Conservation (phyloP, 495 filamentous ascomycete species). For the Aspergillus olivimuriae region DNA sequence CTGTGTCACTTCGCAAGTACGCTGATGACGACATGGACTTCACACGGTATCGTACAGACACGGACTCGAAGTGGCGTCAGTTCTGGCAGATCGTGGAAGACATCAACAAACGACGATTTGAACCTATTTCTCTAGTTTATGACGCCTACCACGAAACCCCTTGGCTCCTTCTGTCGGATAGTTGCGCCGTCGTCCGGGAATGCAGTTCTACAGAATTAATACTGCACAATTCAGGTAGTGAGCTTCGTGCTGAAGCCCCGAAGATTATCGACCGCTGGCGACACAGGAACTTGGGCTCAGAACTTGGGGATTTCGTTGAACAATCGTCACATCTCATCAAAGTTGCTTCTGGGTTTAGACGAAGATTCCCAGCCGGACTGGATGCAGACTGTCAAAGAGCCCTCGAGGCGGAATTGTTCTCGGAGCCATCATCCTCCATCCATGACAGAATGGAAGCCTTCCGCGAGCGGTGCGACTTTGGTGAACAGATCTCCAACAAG, state of each 20-base stretch:
- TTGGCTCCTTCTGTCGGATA: conserved; percentile 76
- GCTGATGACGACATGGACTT: conserved; percentile 65
- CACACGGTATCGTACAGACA: conserved; percentile 59
- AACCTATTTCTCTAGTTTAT: conserved; percentile 67
- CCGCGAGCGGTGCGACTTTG: conserved; percentile 65
- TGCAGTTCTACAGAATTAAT: conserved; percentile 73
- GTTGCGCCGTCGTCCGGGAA: conserved; percentile 67
- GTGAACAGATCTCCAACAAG: conserved; percentile 67
- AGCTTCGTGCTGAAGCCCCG: conserved; percentile 25
- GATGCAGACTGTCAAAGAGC: conserved; percentile 52
- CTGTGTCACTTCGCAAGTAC: conserved; percentile 52
- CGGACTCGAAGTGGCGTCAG: conserved; percentile 79
- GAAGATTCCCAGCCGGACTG: conserved; percentile 55
- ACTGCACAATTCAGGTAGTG: conserved; percentile 32
- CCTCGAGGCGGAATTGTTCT: conserved; percentile 62
- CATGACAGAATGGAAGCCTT: conserved; percentile 63
- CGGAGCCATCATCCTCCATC: conserved; percentile 57
- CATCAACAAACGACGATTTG: conserved; percentile 76
- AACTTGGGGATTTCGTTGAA: conserved; percentile 32
- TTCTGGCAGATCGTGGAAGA: conserved; percentile 82
- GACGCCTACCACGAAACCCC: conserved; percentile 66
- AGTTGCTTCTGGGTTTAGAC: conserved; percentile 52
- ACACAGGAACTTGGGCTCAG: conserved; percentile 34
- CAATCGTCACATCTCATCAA: conserved; percentile 45
- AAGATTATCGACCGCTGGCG: conserved; percentile 39